Evolutionary conservation across 805 yeast species (phyloP).

Genomic region (Barnettozyma botsteinii): DNA sequence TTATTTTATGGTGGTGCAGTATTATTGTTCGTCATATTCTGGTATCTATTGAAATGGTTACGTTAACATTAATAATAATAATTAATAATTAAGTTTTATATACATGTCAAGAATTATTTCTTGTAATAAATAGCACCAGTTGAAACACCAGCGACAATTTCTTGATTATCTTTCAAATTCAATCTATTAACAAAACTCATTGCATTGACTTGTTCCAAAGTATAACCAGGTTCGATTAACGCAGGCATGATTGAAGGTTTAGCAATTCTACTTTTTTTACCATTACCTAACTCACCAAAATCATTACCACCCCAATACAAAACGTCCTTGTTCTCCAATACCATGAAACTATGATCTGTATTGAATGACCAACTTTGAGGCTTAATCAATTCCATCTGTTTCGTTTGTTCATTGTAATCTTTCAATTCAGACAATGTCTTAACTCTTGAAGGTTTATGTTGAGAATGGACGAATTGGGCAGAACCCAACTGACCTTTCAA

Average conservation of each 20-base stretch:
- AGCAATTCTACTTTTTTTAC: slow-evolving; percentile 56
- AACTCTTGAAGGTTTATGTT: slow-evolving; percentile 57
- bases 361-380: slow-evolving; percentile 55
- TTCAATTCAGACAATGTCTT: slow-evolving; percentile 33
- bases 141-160: slow-evolving; percentile 54
- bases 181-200: slow-evolving; percentile 40
- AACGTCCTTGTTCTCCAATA: slow-evolving; percentile 58
- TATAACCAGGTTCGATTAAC: slow-evolving; percentile 47
- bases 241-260: slow-evolving; percentile 51
- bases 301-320: slow-evolving; percentile 82
- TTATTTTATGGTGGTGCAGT: slow-evolving; percentile 73
- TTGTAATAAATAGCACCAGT: slow-evolving; percentile 59
- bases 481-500: slow-evolving; percentile 81
- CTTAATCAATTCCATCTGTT: slow-evolving; percentile 38
- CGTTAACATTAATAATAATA: slow-evolving; percentile 31
- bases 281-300: slow-evolving; percentile 79
- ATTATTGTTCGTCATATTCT: slow-evolving; percentile 59
- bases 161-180: slow-evolving; percentile 47
- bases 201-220: slow-evolving; percentile 27
- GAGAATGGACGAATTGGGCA: slow-evolving; percentile 70
- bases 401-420: slow-evolving; percentile 48
- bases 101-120: slow-evolving; percentile 1
- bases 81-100: not conserved
- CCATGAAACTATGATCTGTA: slow-evolving; percentile 55
- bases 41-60: slow-evolving; percentile 58